Percentiles rank a stretch among this genome's conserved stretches.
phyloP scores from a whole-genome alignment of 305 asterid species.

The Fraxinus nigra region DNA sequence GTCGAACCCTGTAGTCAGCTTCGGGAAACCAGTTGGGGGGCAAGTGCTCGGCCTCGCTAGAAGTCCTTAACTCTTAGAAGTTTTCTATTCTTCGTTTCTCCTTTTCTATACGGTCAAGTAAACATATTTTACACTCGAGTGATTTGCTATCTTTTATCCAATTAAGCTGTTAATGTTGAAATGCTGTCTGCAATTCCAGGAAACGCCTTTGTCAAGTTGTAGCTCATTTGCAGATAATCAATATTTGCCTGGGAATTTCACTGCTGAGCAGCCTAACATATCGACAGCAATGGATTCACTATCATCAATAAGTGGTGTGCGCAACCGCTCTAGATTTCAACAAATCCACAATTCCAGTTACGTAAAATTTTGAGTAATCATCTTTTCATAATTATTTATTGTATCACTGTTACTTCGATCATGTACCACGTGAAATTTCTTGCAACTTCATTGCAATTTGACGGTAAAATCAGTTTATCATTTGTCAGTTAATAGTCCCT shows the following conservation, averaged over 20 bases:
- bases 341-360: background rate
- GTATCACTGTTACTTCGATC: background rate
- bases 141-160: background rate
- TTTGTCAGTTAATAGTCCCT: constrained; percentile 64
- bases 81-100: background rate
- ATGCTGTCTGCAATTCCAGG: constrained; percentile 40
- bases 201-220: constrained; percentile 28
- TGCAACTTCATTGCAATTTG: background rate
- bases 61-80: background rate
- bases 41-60: background rate
- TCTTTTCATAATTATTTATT: background rate
- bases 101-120: background rate
- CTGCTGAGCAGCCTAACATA: constrained; percentile 32
- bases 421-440: background rate
- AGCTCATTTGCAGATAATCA: constrained; percentile 30
- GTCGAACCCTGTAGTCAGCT: background rate
- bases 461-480: background rate
- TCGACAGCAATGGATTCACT: constrained; percentile 56
- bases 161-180: background rate
- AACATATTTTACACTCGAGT: background rate
- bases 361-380: background rate
- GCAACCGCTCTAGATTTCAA: background rate
- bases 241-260: constrained; percentile 39
- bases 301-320: constrained; percentile 66
- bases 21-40: background rate